Base-by-base conservation (phyloP, 2,329 filamentous ascomycete genomes). In the Ilyonectria mors-panacis region DNA sequence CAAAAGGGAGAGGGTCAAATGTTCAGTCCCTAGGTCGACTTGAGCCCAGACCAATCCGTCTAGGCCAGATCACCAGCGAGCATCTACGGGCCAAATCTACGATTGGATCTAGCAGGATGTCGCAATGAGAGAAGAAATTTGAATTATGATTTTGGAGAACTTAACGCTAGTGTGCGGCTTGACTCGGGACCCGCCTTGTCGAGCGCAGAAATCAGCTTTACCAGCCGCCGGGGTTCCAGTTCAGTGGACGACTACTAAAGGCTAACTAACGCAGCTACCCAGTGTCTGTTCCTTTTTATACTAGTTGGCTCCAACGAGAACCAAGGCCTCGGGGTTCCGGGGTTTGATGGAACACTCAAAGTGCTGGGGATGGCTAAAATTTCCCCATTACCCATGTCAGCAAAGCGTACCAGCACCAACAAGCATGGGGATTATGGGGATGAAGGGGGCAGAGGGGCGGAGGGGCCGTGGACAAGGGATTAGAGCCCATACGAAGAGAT, bases 351-450 rank as follows among this genome's bases (percentile, higher is more conserved):
- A 66, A 61, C 78, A 79, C 26, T 76, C 71, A 63, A 79, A 79
- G 59, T 77, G 77, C 63, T 78, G 69, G 17, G 78, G 78, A 57
- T 80, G 77, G 59, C 77, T 80, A 61, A 42, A 39, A 42, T 55
- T 33, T 21, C n/a, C 44, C 39, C 26, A 23, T 30, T 51, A n/a
- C 15, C 30, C 42, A 48, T 21, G 64, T 63, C 54, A 66, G 64
- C 59, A 21, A 23, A 42, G 19, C 7, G 44, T 59, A 35, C 8
- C 47, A 30, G 33, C 56, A 50, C 23, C 45, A 30, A 48, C 37
- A 54, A 55, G 59, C 35, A 65, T 65, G 42, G 35, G 48, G 56
- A 28, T 19, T 47, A 39, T 53, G 56, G 62, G 42, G 48, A 47
- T 62, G 51, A 66, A 48, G 66, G 60, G 45, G 30, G 45, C 19